Conservation (phyloP, 805 yeast genomes). For the Torulaspora franciscae region DNA sequence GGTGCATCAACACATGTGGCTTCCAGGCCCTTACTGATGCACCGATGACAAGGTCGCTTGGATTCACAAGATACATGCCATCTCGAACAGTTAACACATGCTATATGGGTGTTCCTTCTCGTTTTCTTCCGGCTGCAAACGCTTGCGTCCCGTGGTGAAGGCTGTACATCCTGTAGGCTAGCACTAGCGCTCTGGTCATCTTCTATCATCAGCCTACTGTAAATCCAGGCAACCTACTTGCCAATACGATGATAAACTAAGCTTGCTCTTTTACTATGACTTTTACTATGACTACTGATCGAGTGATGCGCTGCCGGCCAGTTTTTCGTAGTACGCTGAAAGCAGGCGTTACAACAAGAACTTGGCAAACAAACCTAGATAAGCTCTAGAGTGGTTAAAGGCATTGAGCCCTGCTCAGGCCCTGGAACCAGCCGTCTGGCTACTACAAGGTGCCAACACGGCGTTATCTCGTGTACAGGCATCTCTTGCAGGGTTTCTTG, state of each 20-base stretch:
- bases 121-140: constrained; percentile 8
- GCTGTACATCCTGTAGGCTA: constrained; percentile 1
- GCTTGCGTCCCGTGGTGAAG: not conserved
- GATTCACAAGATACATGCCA: constrained; percentile 92
- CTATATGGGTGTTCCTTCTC: constrained; percentile 63
- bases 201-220: constrained; percentile 1
- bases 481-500: not conserved
- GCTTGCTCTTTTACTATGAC: not conserved
- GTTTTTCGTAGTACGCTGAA: not conserved
- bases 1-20: constrained; percentile 84
- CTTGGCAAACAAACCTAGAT: not conserved
- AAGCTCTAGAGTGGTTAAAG: not conserved
- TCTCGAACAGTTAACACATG: constrained; percentile 86
- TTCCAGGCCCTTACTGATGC: constrained; percentile 62
- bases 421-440: too few relatives aligned
- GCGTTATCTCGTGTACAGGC: constrained; percentile 1
- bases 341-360: not conserved
- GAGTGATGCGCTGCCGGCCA: not conserved
- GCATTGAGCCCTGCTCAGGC: not conserved
- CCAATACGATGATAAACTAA: not conserved
- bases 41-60: constrained; percentile 73
- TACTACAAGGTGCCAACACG: too few relatives aligned
- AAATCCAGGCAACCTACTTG: not conserved
- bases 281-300: not conserved
- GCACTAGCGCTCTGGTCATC: not conserved